phyloP scores from a whole-genome alignment of 805 yeast species.

The Lipomyces yamanashiensis region DNA sequence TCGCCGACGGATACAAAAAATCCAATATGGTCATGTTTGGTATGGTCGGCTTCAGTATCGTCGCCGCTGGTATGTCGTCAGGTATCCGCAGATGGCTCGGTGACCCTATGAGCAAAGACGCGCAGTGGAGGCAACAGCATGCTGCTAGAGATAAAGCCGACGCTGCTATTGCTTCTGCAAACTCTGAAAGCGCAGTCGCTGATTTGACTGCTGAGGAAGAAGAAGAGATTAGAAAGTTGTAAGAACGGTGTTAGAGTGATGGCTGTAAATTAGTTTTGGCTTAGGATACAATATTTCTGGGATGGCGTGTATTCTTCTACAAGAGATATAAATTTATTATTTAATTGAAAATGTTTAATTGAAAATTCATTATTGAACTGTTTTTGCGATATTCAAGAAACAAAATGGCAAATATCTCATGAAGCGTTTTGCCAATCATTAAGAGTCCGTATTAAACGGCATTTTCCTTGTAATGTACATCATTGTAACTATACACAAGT shows the following conservation, averaged over 20 bases:
- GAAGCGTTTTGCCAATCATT: no score
- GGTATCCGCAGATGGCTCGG: constrained; percentile 46
- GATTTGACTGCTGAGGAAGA: constrained; percentile 10
- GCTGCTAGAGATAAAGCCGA: constrained; percentile 1
- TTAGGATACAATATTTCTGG: background rate
- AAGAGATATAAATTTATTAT: no score
- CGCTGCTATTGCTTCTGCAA: constrained; percentile 1
- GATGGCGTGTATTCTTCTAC: background rate
- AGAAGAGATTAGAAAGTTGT: constrained; percentile 1
- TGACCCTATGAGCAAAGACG: constrained; percentile 41
- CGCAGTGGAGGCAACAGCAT: constrained; percentile 29
- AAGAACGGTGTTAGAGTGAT: background rate
- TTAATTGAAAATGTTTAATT: no score
- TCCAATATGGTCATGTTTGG: constrained; percentile 85
- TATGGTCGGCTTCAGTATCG: constrained; percentile 73
- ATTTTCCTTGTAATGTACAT: background rate
- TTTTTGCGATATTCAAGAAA: background rate
- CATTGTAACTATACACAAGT: background rate
- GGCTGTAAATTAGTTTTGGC: background rate
- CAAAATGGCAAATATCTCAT: background rate
- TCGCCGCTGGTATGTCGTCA: constrained; percentile 51
- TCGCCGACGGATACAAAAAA: constrained; percentile 60
- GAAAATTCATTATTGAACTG: no score
- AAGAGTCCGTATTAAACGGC: no score
- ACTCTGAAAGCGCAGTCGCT: background rate